Conservation (phyloP, 2,329 filamentous ascomycete genomes). For the Colletotrichum salicis region DNA sequence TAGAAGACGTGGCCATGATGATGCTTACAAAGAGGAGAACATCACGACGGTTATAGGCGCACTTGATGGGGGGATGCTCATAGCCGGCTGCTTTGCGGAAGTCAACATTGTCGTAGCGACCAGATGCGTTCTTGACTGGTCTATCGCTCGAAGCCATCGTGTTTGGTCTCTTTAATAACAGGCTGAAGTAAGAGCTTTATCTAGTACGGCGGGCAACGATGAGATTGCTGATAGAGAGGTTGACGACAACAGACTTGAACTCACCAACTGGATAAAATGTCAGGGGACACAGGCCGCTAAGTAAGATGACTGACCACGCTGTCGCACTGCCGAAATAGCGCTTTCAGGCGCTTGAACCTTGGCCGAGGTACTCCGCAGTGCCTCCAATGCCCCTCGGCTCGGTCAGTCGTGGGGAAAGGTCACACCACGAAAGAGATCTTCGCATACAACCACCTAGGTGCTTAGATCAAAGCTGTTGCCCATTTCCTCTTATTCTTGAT, state of each 20-base stretch:
- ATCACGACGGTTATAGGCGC: constrained; percentile 55
- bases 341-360: neutral
- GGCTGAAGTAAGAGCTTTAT: neutral
- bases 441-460: too few species aligned
- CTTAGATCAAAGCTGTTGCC: neutral
- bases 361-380: constrained; percentile 9
- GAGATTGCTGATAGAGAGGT: neutral
- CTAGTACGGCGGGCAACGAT: neutral
- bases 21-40: constrained; percentile 51
- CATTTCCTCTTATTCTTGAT: too few species aligned
- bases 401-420: neutral
- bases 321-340: neutral
- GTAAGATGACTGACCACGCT: neutral
- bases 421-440: neutral
- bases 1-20: too few species aligned
- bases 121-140: constrained; percentile 49
- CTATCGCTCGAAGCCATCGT: constrained; percentile 39
- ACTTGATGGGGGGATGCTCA: constrained; percentile 50
- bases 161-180: neutral
- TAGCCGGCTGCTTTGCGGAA: constrained; percentile 51
- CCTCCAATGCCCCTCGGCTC: neutral
- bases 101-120: constrained; percentile 54
- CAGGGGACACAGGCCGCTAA: neutral
- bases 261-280: too few species aligned
- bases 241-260: neutral